phyloP scores from a whole-genome alignment of 2,329 filamentous ascomycete genomes.

The Ophiostoma angusticollis region DNA sequence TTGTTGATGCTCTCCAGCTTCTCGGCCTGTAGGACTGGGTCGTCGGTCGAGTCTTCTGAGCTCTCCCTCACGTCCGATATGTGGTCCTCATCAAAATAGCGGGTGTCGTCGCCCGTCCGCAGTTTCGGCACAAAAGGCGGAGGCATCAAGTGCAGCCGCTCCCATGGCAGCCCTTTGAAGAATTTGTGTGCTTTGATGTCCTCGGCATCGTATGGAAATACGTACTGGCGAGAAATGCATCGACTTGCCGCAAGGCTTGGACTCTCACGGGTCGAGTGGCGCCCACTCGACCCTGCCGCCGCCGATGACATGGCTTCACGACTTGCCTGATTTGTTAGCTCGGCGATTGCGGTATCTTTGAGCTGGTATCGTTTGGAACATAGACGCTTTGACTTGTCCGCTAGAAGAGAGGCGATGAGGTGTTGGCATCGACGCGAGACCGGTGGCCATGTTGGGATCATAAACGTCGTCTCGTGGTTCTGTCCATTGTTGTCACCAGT shows the following conservation, averaged over 20 bases:
- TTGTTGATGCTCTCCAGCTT: background rate
- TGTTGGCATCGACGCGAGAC: constrained; percentile 64
- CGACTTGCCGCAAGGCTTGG: constrained; percentile 8
- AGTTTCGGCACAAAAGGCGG: constrained; percentile 76
- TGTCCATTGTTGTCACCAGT: too few relatives aligned
- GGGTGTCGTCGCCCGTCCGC: constrained; percentile 55
- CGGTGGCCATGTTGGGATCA: constrained; percentile 53
- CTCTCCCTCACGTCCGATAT: constrained; percentile 39
- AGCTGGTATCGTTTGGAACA: constrained; percentile 62
- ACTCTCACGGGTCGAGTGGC: background rate
- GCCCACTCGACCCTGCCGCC: background rate
- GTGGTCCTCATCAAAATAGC: constrained; percentile 75
- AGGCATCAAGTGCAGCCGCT: constrained; percentile 51
- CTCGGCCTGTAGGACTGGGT: too few relatives aligned
- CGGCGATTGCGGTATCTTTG: constrained; percentile 37
- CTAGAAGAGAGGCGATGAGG: constrained; percentile 59
- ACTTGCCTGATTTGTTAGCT: background rate
- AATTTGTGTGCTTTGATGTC: constrained; percentile 85
- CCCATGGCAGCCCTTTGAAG: constrained; percentile 72
- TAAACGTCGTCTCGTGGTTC: constrained; percentile 58
- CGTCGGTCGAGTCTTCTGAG: background rate
- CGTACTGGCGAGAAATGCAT: constrained; percentile 40
- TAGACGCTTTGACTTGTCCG: constrained; percentile 61
- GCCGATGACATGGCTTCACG: background rate
- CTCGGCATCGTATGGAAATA: constrained; percentile 71